These are phyloP conservation scores for Craterostigma plantagineum DNA, from an alignment of 257 asterid species.

Conservation along the genomic window DNA sequence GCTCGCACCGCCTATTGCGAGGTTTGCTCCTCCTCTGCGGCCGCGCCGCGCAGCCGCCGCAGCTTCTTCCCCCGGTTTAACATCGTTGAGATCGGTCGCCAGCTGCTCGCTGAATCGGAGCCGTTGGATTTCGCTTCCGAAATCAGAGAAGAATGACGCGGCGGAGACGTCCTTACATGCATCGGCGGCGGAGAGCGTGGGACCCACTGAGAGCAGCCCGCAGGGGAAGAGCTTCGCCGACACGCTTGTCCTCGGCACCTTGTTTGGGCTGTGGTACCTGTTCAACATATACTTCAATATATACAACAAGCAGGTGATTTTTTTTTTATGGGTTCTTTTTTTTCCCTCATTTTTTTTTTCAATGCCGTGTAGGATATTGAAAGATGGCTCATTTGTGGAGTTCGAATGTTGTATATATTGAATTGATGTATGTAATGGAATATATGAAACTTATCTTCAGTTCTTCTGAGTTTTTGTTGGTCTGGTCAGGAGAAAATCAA, in stretches of 20 bases:
- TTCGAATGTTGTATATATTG: not conserved
- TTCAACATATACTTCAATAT: constrained; percentile 85
- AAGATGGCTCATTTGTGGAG: not conserved
- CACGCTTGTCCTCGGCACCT: constrained; percentile 50
- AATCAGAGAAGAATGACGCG: constrained; percentile 16
- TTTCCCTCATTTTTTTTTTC: too few relatives aligned
- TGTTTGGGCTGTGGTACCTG: constrained; percentile 58
- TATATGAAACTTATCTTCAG: too few relatives aligned
- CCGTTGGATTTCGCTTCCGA: constrained; percentile 27
- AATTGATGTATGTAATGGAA: not conserved
- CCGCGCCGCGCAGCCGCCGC: constrained; percentile 8
- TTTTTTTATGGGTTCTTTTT: not conserved
- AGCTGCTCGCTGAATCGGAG: constrained; percentile 24
- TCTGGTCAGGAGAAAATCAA: too few relatives aligned
- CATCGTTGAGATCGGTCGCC: constrained; percentile 7
- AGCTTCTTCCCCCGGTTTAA: constrained; percentile 1
- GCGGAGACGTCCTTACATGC: constrained; percentile 12
- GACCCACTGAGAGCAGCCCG: constrained; percentile 23
- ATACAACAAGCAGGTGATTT: constrained; percentile 72
- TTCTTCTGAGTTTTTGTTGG: too few relatives aligned
- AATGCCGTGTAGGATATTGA: too few relatives aligned
- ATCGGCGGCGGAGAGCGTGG: constrained; percentile 36
- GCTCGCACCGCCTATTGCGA: constrained; percentile 9
- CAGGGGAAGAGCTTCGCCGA: constrained; percentile 20
- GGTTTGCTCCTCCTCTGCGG: constrained; percentile 6